Percentiles rank a stretch among this genome's conserved stretches.
Evolutionary conservation across 2,329 filamentous ascomycete species (phyloP).

Genomic region (Piedraia hortae): DNA sequence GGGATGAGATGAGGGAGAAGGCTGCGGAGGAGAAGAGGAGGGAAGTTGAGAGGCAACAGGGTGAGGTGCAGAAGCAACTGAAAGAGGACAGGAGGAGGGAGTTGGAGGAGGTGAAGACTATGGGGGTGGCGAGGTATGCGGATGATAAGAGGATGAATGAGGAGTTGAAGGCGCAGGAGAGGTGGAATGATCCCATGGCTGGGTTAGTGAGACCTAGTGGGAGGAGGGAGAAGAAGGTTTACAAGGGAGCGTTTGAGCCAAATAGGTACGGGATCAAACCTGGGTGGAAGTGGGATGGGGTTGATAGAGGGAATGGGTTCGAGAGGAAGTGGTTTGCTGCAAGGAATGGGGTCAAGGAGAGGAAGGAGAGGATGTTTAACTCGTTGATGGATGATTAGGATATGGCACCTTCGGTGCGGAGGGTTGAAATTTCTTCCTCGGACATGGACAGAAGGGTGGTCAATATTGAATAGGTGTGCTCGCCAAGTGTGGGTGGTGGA

Average conservation of each 20-base stretch:
- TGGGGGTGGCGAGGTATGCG: conserved; percentile 51
- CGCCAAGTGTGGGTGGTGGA: conserved; percentile 58
- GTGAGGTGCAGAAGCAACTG: conserved; percentile 56
- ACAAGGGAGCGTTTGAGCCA: conserved; percentile 53
- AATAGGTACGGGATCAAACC: conserved; percentile 87
- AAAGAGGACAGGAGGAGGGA: conserved; percentile 35
- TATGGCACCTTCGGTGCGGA: conserved; percentile 35
- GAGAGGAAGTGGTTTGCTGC: conserved; percentile 82
- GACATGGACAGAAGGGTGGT: conserved; percentile 32
- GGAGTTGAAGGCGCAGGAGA: conserved; percentile 43
- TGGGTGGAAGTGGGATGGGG: conserved; percentile 88
- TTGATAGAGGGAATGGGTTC: conserved; percentile 80
- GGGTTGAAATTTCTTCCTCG: conserved; percentile 27
- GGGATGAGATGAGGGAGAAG: conserved; percentile 59
- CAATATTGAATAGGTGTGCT: conserved; percentile 63
- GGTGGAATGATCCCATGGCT: conserved; percentile 90
- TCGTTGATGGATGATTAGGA: conserved; percentile 82
- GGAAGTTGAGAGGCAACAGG: conserved; percentile 44
- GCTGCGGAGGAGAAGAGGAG: conserved; percentile 43
- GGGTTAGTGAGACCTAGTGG: conserved; percentile 30
- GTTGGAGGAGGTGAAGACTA: conserved; percentile 54
- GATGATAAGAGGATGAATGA: conserved; percentile 72
- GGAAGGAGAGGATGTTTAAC: conserved; percentile 58
- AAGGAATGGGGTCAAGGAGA: conserved; percentile 47
- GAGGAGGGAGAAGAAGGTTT: conserved; percentile 30